Evolutionary conservation across 345 rosid genomes (phyloP).

Genomic region (Gossypium thurberi): DNA sequence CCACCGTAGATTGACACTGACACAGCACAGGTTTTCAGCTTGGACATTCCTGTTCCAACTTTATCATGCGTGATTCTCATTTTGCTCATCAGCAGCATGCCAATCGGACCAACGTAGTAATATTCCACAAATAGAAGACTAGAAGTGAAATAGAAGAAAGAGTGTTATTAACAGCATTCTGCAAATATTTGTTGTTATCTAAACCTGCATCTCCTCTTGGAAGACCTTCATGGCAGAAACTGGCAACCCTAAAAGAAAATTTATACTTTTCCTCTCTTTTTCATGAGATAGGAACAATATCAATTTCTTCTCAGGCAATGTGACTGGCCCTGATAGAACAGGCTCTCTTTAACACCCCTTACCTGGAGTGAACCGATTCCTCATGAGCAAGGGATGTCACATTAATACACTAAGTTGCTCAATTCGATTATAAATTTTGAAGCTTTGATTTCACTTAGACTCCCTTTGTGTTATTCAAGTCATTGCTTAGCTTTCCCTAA

Average conservation of each 20-base stretch:
- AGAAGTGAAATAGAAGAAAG: not conserved
- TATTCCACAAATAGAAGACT: constrained; percentile 2
- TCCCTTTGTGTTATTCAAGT: no score
- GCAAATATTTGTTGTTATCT: not conserved
- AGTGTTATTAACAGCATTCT: not conserved
- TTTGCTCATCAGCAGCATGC: not conserved
- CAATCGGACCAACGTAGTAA: not conserved
- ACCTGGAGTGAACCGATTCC: no score
- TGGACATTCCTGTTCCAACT: not conserved
- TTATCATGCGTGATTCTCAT: not conserved
- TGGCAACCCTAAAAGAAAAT: constrained; percentile 85
- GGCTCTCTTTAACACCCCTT: constrained; percentile 24
- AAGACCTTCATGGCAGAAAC: constrained; percentile 67
- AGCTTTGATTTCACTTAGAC: no score
- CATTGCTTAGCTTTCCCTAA: no score
- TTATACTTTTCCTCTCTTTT: constrained; percentile 66
- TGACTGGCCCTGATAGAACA: constrained; percentile 69
- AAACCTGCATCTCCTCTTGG: constrained; percentile 32
- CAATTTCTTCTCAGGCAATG: constrained; percentile 87
- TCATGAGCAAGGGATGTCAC: no score
- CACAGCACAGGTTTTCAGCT: not conserved
- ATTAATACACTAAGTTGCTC: no score
- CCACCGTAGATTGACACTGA: not conserved
- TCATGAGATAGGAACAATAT: constrained; percentile 80
- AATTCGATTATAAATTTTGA: no score